Base-by-base conservation (phyloP, 352 stramenopile species). In the Phytopythium sindhum region DNA sequence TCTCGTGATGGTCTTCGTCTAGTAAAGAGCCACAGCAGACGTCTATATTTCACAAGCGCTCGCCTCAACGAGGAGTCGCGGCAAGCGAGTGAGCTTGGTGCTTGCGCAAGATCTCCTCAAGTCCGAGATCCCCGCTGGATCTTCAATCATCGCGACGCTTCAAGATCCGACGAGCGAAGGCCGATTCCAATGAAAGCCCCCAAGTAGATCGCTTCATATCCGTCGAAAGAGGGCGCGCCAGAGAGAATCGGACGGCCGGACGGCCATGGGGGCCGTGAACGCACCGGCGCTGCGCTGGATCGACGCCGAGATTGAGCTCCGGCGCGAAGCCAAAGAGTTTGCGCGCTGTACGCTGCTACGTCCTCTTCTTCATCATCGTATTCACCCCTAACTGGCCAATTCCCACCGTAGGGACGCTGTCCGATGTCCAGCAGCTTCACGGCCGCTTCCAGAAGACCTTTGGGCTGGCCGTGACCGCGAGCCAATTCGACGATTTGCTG, bases 301-400 rank as follows among this genome's bases (percentile, higher is more conserved):
- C 37, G 79, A 88, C 39, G 65, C 74, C 7, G 74, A 88, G 26
- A 77, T 91, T 55, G 80, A 94, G 61, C 61, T 92, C 50, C 77
- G 77, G 24, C 81, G 81, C 19, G 86, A 94, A 55, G 89, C 81
- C 42, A 87, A 84, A 61, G 84, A 91, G 54, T 94, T 92, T 69
- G 84, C 86, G 1, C 71, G 78, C 60, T 92, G 83, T 94, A 69
- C 52, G 78, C 11, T 23, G 5, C 23, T 17, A 0, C 23, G n/a
- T n/a, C 23, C 28, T n/a, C n/a, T 21, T 70, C 12, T 19, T 21
- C 4, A 11, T 54, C 42, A 14, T 53, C 19, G 14, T 23, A 1
- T 14, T 26, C 7, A 26, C 51, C 4, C 29, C 26, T 37, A 11
- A 61, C 19, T 55, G 35, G 48, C 17, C 33, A 15, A 39, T 11